phyloP scores from a whole-genome alignment of 306 rosid genomes.

The Quercus mongolica region DNA sequence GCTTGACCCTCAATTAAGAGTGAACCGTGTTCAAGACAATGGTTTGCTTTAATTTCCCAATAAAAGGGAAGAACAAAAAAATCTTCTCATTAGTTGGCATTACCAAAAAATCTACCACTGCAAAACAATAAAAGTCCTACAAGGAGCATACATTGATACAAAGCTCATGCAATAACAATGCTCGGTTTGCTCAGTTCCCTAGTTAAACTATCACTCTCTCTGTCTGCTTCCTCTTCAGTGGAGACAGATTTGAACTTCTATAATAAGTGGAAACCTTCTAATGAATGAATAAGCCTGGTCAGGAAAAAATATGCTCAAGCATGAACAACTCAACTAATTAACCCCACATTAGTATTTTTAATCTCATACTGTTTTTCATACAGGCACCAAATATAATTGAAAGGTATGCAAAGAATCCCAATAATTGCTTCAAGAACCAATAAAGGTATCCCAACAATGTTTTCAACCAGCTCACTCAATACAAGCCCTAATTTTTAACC shows the following conservation, averaged over 20 bases:
- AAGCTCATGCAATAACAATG: background rate
- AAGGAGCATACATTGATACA: background rate
- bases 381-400: background rate
- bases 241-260: background rate
- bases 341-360: background rate
- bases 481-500: background rate
- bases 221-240: background rate
- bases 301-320: background rate
- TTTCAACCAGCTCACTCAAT: background rate
- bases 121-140: background rate
- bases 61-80: background rate
- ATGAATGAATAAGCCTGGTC: background rate
- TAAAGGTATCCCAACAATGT: background rate
- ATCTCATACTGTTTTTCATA: background rate
- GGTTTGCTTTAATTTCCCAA: background rate
- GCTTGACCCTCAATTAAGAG: background rate
- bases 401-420: background rate
- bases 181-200: background rate
- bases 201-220: background rate
- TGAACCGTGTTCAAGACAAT: background rate
- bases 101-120: too few species aligned
- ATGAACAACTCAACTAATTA: background rate
- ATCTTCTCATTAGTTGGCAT: background rate
- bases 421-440: background rate
- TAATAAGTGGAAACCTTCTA: background rate